These are phyloP conservation scores for Neocatenulostroma microsporum DNA, from an alignment of 2,329 filamentous ascomycete species.

Conservation along the genomic window DNA sequence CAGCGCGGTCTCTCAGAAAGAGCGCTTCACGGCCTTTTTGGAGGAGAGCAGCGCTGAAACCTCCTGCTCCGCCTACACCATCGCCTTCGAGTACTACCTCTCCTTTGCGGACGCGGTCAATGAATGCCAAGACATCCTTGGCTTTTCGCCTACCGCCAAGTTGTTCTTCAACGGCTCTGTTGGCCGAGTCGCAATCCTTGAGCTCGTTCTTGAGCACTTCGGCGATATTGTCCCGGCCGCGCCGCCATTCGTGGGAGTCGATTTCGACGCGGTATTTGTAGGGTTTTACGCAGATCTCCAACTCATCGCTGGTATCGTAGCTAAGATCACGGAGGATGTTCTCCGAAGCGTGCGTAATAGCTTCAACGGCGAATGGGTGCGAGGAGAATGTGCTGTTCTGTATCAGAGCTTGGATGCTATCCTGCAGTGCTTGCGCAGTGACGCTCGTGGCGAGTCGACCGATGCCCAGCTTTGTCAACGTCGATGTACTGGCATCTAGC, in stretches of 20 bases:
- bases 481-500: slow-evolving; percentile 82
- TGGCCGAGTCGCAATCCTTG: slow-evolving; percentile 69
- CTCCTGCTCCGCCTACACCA: slow-evolving; percentile 72
- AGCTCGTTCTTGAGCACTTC: slow-evolving; percentile 81
- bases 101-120: slow-evolving; percentile 81
- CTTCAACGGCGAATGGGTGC: slow-evolving; percentile 85
- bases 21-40: slow-evolving; percentile 74
- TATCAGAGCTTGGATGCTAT: slow-evolving; percentile 72
- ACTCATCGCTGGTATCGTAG: slow-evolving; percentile 94
- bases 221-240: slow-evolving; percentile 74
- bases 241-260: slow-evolving; percentile 78
- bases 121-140: slow-evolving; percentile 80
- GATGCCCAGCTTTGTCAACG: slow-evolving; percentile 88
- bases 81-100: slow-evolving; percentile 76
- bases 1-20: slow-evolving; percentile 85
- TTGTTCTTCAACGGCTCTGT: slow-evolving; percentile 64
- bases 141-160: slow-evolving; percentile 80
- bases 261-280: slow-evolving; percentile 98
- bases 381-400: slow-evolving; percentile 73
- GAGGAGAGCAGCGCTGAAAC: slow-evolving; percentile 84
- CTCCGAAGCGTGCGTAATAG: slow-evolving; percentile 85
- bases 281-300: slow-evolving; percentile 98
- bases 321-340: slow-evolving; percentile 89
- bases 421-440: slow-evolving; percentile 78
- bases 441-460: slow-evolving; percentile 87